A percentile compares a stretch with the other conserved stretches of the same genome.
Conservation (phyloP, 2,329 filamentous ascomycete genomes). For the Arthrobotrys sphaeroides region DNA sequence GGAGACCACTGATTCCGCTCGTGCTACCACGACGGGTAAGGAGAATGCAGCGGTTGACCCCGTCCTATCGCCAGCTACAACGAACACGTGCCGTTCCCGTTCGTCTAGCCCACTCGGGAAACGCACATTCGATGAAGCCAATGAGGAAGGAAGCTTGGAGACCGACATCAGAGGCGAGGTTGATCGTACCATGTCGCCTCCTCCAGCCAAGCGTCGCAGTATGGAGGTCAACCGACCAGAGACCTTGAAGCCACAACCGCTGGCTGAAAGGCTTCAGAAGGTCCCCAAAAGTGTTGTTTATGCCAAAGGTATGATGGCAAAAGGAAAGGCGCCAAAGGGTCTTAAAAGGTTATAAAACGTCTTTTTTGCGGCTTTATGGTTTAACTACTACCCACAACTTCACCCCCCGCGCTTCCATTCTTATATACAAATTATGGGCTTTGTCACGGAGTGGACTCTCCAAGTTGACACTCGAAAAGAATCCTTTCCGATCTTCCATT, state of each 20-base stretch:
- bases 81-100: slow-evolving; percentile 26
- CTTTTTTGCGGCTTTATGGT: not conserved
- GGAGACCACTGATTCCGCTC: slow-evolving; percentile 22
- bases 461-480: not conserved
- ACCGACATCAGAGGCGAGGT: slow-evolving; percentile 46
- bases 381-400: not conserved
- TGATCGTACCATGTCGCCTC: slow-evolving; percentile 46
- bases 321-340: slow-evolving; percentile 36
- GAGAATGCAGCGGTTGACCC: slow-evolving; percentile 27
- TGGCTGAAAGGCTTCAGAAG: slow-evolving; percentile 28
- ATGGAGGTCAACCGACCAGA: slow-evolving; percentile 42
- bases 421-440: slow-evolving; percentile 11
- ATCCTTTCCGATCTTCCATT: not conserved
- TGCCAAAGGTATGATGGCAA: slow-evolving; percentile 36
- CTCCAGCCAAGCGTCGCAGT: slow-evolving; percentile 42
- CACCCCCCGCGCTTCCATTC: slow-evolving; percentile 6
- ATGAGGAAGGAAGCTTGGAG: slow-evolving; percentile 47
- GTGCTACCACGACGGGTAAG: slow-evolving; percentile 17
- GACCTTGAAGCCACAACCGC: not conserved
- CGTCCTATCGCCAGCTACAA: slow-evolving; percentile 1
- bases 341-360: slow-evolving; percentile 39
- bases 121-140: slow-evolving; percentile 52
- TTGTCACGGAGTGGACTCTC: not conserved
- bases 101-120: slow-evolving; percentile 53
- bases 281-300: slow-evolving; percentile 44